Percentiles rank a stretch among this genome's conserved stretches.
phyloP scores from a whole-genome alignment of 352 stramenopile species.

The Pythium grandisporangium region DNA sequence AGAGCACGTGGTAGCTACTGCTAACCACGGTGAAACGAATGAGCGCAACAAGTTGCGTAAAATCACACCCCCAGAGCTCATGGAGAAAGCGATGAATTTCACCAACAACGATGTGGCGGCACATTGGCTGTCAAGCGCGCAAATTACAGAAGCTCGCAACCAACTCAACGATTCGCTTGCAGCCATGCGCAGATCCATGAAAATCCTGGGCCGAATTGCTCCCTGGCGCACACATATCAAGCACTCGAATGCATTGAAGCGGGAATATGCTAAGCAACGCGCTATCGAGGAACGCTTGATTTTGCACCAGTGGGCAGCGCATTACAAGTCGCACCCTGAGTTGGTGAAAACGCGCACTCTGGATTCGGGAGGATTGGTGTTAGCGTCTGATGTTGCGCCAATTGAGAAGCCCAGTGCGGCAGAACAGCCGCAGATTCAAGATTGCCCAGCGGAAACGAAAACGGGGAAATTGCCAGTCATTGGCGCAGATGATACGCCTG shows the following conservation, averaged over 20 bases:
- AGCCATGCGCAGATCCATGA: constrained; percentile 42
- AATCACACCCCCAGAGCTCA: constrained; percentile 34
- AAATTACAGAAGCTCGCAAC: constrained; percentile 16
- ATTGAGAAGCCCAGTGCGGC: not conserved
- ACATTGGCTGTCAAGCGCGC: constrained; percentile 17
- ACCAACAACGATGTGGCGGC: constrained; percentile 19
- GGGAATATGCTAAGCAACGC: constrained; percentile 37
- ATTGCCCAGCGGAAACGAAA: no score
- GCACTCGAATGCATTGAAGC: constrained; percentile 52
- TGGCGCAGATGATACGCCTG: constrained; percentile 30
- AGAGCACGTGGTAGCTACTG: no score
- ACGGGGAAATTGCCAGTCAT: constrained; percentile 2
- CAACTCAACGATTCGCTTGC: constrained; percentile 39
- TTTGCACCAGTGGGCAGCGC: constrained; percentile 46
- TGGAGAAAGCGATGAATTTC: constrained; percentile 26
- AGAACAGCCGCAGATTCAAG: no score
- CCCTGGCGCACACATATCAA: constrained; percentile 57
- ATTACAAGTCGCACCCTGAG: constrained; percentile 36
- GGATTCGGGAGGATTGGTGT: not conserved
- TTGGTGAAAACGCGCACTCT: constrained; percentile 3
- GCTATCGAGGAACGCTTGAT: constrained; percentile 47
- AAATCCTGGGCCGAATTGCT: constrained; percentile 36
- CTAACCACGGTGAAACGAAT: no score
- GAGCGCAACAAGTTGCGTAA: constrained; percentile 26
- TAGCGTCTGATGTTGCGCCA: not conserved